Base-by-base conservation (phyloP, 768 basidiomycete species). In the Tulasnella sp. region DNA sequence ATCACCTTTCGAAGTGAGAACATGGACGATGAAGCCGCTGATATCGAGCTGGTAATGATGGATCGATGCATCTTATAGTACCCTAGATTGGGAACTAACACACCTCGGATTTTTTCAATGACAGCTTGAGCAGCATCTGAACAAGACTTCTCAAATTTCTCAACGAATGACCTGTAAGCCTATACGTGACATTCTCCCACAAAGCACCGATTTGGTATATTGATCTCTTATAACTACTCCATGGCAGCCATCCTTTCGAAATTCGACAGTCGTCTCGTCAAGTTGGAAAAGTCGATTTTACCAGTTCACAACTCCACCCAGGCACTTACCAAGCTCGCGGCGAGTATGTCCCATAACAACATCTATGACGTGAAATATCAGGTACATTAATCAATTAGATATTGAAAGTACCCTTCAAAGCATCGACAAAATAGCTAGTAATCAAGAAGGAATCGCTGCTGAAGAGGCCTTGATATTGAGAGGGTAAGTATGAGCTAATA, bases 61-160 rank as follows among this genome's bases (percentile, higher is more conserved):
- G n/a, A n/a, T n/a, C n/a, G n/a, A n/a, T n/a, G n/a, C n/a, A n/a
- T n/a, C 66, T 57, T 24, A 6, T 29, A 13, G n/a, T n/a, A 3
- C 27, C 3, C 37, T 13, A 13, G 12, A 27, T 13, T 32, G 24
- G 42, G 13, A 12, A 7, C 48, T 32, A 16, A 5, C 34, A 40
- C 16, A 40, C 27, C 31, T 15, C 45, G 29, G 19, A 16, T 48
- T 5, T 43, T 25, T 22, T 22, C 15, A 10, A 10, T 13, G 25
- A n/a, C 39, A 86, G 86, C 73, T 90, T 8, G 84, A 90, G 66
- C 87, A 89, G 65, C 88, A 89, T 61, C 69, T 90, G 37, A 79
- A 83, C 64, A 89, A 88, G 66, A 89, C 86, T 0, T 75, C 76
- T 19, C 84, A 84, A 60, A 82, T 86, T 54, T 88, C 86, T 1